phyloP scores from a whole-genome alignment of 495 filamentous ascomycete species.

The Lasiosphaeria hispida region DNA sequence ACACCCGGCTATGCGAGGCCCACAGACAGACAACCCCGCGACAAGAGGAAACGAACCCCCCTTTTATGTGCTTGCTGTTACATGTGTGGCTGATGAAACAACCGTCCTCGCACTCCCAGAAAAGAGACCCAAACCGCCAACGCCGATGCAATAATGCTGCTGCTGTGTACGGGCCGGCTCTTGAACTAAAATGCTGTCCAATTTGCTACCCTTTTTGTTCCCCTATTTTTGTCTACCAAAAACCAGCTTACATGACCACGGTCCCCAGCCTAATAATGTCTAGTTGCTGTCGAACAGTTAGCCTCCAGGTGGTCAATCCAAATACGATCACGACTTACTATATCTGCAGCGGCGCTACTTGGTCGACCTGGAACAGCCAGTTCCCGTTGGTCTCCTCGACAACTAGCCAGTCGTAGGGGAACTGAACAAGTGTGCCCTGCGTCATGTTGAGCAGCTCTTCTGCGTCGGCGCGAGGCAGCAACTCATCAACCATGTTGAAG shows the following conservation, averaged over 20 bases:
- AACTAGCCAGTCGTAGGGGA: conserved; percentile 92
- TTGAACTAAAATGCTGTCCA: no score
- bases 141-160: no score
- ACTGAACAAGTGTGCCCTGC: conserved; percentile 85
- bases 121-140: no score
- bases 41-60: no score
- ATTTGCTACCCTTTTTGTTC: no score
- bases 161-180: no score
- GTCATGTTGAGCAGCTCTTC: conserved; percentile 78
- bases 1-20: no score
- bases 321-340: conserved; percentile 66
- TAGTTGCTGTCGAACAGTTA: conserved; percentile 18
- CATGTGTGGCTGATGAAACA: no score
- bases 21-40: no score
- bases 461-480: conserved; percentile 68
- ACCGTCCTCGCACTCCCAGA: no score
- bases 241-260: background rate
- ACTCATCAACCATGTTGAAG: conserved; percentile 59
- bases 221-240: background rate
- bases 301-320: background rate
- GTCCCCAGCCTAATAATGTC: background rate
- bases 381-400: conserved; percentile 89
- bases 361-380: conserved; percentile 95
- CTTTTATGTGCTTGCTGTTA: no score
- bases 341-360: conserved; percentile 93